These are phyloP conservation scores for Plasmodium falciparum DNA, from an alignment of 169 alveolate species.

Conservation along the genomic window DNA sequence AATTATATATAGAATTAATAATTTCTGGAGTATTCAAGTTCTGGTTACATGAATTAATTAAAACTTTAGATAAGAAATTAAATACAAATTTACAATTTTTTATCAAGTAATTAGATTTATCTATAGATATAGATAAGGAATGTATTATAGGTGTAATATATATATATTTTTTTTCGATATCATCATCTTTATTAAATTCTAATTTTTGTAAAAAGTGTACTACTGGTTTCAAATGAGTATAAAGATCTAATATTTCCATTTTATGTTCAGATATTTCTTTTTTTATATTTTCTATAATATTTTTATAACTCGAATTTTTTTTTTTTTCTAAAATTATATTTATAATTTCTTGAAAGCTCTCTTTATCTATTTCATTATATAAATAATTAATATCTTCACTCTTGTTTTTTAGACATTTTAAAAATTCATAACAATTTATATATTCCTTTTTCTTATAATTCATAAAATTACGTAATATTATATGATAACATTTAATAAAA, in stretches of 20 bases:
- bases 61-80: conserved; percentile 50
- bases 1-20: conserved; percentile 65
- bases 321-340: conserved; percentile 64
- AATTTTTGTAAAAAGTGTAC: conserved; percentile 67
- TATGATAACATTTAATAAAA: conserved; percentile 62
- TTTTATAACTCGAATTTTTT: conserved; percentile 70
- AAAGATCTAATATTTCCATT: conserved; percentile 43
- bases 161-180: conserved; percentile 34
- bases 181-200: conserved; percentile 37
- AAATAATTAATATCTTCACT: conserved; percentile 50
- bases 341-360: conserved; percentile 35
- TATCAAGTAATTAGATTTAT: conserved; percentile 42
- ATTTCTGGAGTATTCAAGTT: conserved; percentile 66
- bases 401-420: conserved; percentile 33
- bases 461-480: conserved; percentile 60
- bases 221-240: conserved; percentile 67
- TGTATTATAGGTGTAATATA: conserved; percentile 52
- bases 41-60: conserved; percentile 56
- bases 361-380: conserved; percentile 58
- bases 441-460: conserved; percentile 53
- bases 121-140: conserved; percentile 57
- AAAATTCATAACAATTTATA: conserved; percentile 41
- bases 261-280: conserved; percentile 38
- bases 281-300: conserved; percentile 63
- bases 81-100: conserved; percentile 71